Conservation (phyloP, 345 rosid species). For the Hibiscus mutabilis region DNA sequence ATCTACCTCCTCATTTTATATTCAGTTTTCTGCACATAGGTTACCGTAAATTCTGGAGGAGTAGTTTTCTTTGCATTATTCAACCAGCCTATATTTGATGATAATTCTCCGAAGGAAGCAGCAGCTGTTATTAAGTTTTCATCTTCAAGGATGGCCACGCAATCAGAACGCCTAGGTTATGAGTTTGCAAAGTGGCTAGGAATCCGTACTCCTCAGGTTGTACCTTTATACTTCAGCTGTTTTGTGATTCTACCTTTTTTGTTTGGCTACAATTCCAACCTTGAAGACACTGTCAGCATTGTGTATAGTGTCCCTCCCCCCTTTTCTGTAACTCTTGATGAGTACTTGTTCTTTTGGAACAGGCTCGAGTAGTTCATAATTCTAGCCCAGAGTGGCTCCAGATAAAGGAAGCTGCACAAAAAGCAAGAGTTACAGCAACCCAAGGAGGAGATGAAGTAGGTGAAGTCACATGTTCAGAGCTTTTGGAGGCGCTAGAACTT, state of each 20-base stretch:
- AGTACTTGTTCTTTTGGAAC: slow-evolving; percentile 15
- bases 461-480: slow-evolving; percentile 89
- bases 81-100: slow-evolving; percentile 41
- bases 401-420: slow-evolving; percentile 88
- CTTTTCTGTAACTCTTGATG: neutral
- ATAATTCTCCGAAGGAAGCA: slow-evolving; percentile 57
- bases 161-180: slow-evolving; percentile 97
- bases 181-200: slow-evolving; percentile 97
- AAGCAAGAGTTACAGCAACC: slow-evolving; percentile 67
- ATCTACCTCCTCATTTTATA: slow-evolving; percentile 19
- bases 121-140: slow-evolving; percentile 98
- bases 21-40: slow-evolving; percentile 41
- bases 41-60: slow-evolving; percentile 96
- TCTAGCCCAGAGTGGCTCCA: slow-evolving; percentile 79
- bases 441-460: slow-evolving; percentile 83
- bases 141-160: slow-evolving; percentile 98
- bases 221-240: slow-evolving; percentile 11
- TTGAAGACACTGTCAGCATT: slow-evolving; percentile 3
- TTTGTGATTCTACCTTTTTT: slow-evolving; percentile 8
- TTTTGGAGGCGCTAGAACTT: slow-evolving; percentile 96
- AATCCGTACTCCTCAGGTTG: slow-evolving; percentile 88
- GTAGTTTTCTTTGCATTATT: slow-evolving; percentile 96
- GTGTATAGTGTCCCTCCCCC: neutral
- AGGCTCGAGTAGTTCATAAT: slow-evolving; percentile 96
- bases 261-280: neutral